Percentiles rank a stretch among this genome's conserved stretches.
These are phyloP conservation scores for Noccaea bulbosa DNA, from an alignment of 345 rosid species.

Conservation along the genomic window DNA sequence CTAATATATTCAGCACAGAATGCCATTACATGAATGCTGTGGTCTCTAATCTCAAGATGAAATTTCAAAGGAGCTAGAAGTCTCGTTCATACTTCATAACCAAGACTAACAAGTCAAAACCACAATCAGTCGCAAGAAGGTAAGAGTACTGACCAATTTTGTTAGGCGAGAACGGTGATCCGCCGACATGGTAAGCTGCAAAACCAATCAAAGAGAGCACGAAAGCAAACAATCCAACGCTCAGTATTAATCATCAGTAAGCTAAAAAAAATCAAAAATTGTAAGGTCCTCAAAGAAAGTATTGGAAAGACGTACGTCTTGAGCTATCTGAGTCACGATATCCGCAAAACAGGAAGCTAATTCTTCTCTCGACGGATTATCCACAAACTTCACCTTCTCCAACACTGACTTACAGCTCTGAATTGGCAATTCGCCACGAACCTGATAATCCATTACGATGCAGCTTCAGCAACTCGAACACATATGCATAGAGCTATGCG, in stretches of 20 bases:
- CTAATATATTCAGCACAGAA: constrained; percentile 2
- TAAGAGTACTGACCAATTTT: constrained; percentile 72
- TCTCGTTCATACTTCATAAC: neutral
- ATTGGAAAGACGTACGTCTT: constrained; percentile 60
- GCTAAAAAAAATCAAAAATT: constrained; percentile 15
- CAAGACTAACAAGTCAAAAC: constrained; percentile 18
- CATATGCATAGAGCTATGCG: neutral
- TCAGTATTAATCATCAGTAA: constrained; percentile 9
- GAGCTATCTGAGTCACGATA: constrained; percentile 89
- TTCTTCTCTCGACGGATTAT: constrained; percentile 55
- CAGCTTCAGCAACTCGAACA: constrained; percentile 39
- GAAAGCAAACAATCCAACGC: constrained; percentile 8
- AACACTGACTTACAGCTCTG: constrained; percentile 77
- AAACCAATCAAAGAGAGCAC: constrained; percentile 26
- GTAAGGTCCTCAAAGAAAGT: neutral
- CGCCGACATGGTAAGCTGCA: constrained; percentile 87
- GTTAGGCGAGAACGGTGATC: constrained; percentile 80
- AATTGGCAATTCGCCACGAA: constrained; percentile 86
- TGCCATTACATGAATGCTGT: constrained; percentile 6
- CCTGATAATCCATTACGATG: constrained; percentile 53
- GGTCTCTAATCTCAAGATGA: neutral
- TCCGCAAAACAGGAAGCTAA: constrained; percentile 77
- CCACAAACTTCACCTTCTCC: constrained; percentile 69
- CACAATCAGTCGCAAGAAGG: neutral
- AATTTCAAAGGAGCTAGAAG: constrained; percentile 11